These are phyloP conservation scores for Daldinia vernicosa DNA, from an alignment of 495 filamentous ascomycete species.

Conservation along the genomic window DNA sequence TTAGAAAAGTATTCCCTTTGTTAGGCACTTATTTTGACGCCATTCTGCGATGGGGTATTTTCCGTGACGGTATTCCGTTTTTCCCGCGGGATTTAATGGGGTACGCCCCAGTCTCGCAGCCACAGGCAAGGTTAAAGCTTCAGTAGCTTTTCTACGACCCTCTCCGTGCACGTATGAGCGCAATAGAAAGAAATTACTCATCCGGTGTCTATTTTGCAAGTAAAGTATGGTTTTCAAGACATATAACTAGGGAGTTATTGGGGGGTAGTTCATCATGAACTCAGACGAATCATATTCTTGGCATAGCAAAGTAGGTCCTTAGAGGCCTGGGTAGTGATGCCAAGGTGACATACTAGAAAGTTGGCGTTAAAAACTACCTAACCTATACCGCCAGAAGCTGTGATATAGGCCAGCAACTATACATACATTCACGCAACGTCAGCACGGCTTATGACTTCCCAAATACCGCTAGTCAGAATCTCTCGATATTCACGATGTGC, in stretches of 20 bases:
- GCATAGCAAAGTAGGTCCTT: background rate
- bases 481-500: conserved; percentile 28
- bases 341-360: background rate
- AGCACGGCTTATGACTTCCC: conserved; percentile 17
- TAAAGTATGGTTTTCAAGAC: background rate
- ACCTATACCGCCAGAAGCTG: background rate
- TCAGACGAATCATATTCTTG: background rate
- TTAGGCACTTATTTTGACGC: too few relatives aligned
- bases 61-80: conserved; percentile 10
- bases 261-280: background rate
- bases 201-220: background rate
- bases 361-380: background rate
- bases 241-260: background rate
- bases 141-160: conserved; percentile 2
- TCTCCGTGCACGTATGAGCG: background rate
- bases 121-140: conserved; percentile 7
- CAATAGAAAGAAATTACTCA: background rate
- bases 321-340: background rate
- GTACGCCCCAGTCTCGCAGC: conserved; percentile 19
- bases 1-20: too few relatives aligned
- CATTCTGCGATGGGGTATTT: background rate
- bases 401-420: background rate
- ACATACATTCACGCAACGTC: conserved; percentile 3
- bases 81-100: conserved; percentile 1
- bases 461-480: conserved; percentile 5